Conservation (phyloP, 331 rosid species). For the Stylosanthes scabra region DNA sequence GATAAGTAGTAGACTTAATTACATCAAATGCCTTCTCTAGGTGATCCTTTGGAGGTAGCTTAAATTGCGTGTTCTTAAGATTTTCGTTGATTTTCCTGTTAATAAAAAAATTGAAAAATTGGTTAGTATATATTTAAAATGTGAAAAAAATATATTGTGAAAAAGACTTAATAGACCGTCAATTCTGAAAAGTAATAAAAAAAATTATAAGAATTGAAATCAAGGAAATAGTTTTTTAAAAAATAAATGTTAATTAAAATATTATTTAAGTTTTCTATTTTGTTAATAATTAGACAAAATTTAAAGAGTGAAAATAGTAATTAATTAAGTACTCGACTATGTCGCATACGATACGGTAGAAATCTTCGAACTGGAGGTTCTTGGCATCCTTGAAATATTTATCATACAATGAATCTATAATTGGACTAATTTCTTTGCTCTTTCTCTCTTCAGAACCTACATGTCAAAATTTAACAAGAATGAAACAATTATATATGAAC, state of each 20-base stretch:
- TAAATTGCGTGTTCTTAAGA: constrained; percentile 57
- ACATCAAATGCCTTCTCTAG: background rate
- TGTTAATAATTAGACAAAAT: background rate
- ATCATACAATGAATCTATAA: constrained; percentile 24
- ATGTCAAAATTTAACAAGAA: constrained; percentile 26
- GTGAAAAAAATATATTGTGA: too few species aligned
- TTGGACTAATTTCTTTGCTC: constrained; percentile 34
- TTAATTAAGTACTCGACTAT: constrained; percentile 57
- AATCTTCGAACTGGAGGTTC: background rate
- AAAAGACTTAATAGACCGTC: too few species aligned
- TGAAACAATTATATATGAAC: background rate
- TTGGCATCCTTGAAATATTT: background rate
- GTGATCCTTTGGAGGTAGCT: background rate
- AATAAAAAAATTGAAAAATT: background rate
- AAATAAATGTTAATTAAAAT: background rate
- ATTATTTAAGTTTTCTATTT: background rate
- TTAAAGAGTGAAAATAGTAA: constrained; percentile 1
- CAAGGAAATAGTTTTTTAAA: background rate
- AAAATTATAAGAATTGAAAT: too few species aligned
- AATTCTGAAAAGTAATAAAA: too few species aligned
- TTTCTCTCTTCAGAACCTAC: constrained; percentile 60
- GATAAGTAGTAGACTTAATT: constrained; percentile 37
- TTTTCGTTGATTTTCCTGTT: constrained; percentile 56
- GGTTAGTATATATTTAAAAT: background rate
- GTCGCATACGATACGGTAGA: constrained; percentile 56